Evolutionary conservation across 768 basidiomycete genomes (phyloP), one percentile per base, ranked within the genome.

Genomic region (Mycena amicta): DNA sequence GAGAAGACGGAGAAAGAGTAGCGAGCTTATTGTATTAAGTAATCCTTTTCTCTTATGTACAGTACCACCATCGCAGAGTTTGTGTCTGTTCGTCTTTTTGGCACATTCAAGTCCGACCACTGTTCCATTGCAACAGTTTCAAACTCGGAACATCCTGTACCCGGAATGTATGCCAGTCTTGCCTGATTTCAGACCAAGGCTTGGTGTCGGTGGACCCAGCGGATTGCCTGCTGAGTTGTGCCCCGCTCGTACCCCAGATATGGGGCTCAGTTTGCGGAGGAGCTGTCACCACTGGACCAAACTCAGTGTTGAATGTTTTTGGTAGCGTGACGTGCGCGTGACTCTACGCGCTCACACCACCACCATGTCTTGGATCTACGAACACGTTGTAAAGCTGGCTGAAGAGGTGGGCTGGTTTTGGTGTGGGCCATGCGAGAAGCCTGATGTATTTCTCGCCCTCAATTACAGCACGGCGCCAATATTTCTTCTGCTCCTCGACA

Each of bases 101-200:
- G 76, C 51, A 79, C 82, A 20, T 82, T 81, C 64, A 66, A 74
- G 51, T 77, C 78, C 55, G 90, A 90, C 65, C 88, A 89, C 2
- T 89, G 88, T 22, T 90, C 89, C 88, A 76, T 86, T 5, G 87
- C 88, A n/a, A n/a, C n/a, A n/a, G n/a, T n/a, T n/a, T n/a, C n/a
- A n/a, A n/a, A n/a, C n/a, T n/a, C n/a, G n/a, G n/a, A n/a, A n/a
- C n/a, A n/a, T n/a, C n/a, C n/a, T n/a, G n/a, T n/a, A n/a, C n/a
- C n/a, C n/a, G n/a, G n/a, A n/a, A n/a, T n/a, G n/a, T n/a, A n/a
- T n/a, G n/a, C n/a, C n/a, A n/a, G n/a, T n/a, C n/a, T n/a, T n/a
- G n/a, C n/a, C n/a, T n/a, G n/a, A n/a, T n/a, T n/a, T n/a, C n/a
- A n/a, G n/a, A n/a, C n/a, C n/a, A n/a, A n/a, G n/a, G n/a, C n/a